phyloP scores from a whole-genome alignment of 179 eudicot species.

The Silene coronaria region DNA sequence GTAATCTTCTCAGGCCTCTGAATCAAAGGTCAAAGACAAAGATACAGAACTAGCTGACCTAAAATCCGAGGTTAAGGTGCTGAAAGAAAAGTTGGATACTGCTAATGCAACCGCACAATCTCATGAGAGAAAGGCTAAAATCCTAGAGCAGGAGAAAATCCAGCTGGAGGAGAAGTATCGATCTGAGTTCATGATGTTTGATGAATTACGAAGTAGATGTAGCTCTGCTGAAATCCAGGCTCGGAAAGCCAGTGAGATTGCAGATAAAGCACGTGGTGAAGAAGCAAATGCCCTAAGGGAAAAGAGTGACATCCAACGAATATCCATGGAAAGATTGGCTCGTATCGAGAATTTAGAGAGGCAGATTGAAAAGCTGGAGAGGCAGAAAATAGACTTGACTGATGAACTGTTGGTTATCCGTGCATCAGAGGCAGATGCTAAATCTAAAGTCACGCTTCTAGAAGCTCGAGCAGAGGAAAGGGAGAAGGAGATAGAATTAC shows the following conservation, averaged over 20 bases:
- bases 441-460: constrained; percentile 55
- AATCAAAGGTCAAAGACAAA: constrained; percentile 63
- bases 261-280: constrained; percentile 73
- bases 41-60: constrained; percentile 50
- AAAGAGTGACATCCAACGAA: constrained; percentile 49
- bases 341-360: constrained; percentile 74
- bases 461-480: constrained; percentile 78
- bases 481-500: constrained; percentile 73
- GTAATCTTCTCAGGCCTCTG: constrained; percentile 57
- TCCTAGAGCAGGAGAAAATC: constrained; percentile 67
- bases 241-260: constrained; percentile 66
- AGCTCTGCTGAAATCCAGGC: constrained; percentile 80
- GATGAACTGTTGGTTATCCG: constrained; percentile 43
- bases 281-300: constrained; percentile 65
- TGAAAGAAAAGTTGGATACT: constrained; percentile 58
- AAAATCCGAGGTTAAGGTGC: constrained; percentile 50
- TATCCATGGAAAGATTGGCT: constrained; percentile 69
- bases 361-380: constrained; percentile 59
- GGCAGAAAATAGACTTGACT: constrained; percentile 49
- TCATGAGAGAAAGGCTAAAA: constrained; percentile 64
- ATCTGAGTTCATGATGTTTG: constrained; percentile 69
- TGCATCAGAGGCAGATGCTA: constrained; percentile 56
- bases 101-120: constrained; percentile 50
- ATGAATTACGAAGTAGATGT: constrained; percentile 79
- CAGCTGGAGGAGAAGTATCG: constrained; percentile 74